Evolutionary conservation across 1,139 yeast genomes (phyloP), one percentile per base, ranked within the genome.

Genomic region (Barnettozyma hawaiiensis): DNA sequence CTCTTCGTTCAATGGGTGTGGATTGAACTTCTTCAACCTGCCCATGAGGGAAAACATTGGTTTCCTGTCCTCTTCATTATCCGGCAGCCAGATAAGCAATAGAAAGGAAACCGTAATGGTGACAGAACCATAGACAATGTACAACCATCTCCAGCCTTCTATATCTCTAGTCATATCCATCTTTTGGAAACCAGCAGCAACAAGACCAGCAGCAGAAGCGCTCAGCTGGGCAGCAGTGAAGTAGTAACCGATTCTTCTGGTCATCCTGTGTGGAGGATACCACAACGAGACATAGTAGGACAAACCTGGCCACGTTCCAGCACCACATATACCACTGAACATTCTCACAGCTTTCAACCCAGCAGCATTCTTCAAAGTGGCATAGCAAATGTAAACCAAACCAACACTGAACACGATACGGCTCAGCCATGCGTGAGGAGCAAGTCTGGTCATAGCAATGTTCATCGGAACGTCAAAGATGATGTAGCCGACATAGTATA

Each of bases 241-340:
- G 62, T 87, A 87, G 65, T 84, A 86, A 2, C 96, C 96, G 49
- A 87, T 84, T 57, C 96, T 70, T 51, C 78, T 73, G 3, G 95
- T 85, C 51, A 81, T 76, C 46, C 94, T 70, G 40, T 84, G 81
- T 42, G 81, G 76, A 1, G 96, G 96, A 57, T 87, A 87, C 94
- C 95, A 87, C 53, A 85, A 68, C 1, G 90, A 77, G 35, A 87
- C 71, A 56, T 85, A 87, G 63, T 85, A 86, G 20, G 90, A 81
- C 81, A 87, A 70, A 10, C 96, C 96, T 1, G 96, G 96, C 96
- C 96, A 87, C 3, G 89, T 80, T 31, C 96, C 96, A 10, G 96
- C 95, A 40, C 89, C 89, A 46, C 83, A 85, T 46, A 83, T 57
- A 37, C 96, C 96, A 20, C 85, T 75, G 47, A 87, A 71, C 45